These are phyloP conservation scores for Lichtheimia hyalospora DNA, from an alignment of 371 early-diverging fungal species.

Conservation along the genomic window DNA sequence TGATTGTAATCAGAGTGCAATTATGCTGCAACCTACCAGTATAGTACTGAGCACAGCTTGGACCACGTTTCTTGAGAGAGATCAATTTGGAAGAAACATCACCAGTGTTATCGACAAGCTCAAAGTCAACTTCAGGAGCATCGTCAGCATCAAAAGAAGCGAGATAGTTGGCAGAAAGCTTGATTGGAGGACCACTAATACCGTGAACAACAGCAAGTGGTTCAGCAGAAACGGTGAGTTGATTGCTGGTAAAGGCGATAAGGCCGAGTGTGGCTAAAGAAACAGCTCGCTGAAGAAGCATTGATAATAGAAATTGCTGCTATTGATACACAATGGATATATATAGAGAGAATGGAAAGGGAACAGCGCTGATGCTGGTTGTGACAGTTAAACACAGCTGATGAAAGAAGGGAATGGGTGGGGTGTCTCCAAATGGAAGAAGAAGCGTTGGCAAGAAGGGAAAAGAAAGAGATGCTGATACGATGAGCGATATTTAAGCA, in stretches of 20 bases:
- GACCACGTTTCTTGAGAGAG: constrained; percentile 18
- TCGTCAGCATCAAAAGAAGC: constrained; percentile 18
- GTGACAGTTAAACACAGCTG: neutral
- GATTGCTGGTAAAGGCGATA: constrained; percentile 11
- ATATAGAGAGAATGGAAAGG: constrained; percentile 8
- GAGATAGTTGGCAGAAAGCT: constrained; percentile 14
- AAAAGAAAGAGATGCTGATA: constrained; percentile 1
- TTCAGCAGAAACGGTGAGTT: constrained; percentile 2
- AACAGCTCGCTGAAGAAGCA: constrained; percentile 16
- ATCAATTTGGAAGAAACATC: constrained; percentile 3
- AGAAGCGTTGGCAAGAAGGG: constrained; percentile 7
- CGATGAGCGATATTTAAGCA: too few species aligned
- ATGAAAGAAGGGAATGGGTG: constrained; percentile 18
- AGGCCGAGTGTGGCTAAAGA: constrained; percentile 21
- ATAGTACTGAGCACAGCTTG: constrained; percentile 17
- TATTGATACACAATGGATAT: constrained; percentile 7
- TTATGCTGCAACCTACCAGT: constrained; percentile 12
- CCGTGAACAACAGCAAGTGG: constrained; percentile 7
- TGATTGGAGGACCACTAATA: constrained; percentile 2
- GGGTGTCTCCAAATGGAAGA: constrained; percentile 7
- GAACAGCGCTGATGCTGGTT: constrained; percentile 4
- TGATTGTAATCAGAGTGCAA: neutral
- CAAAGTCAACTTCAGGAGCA: constrained; percentile 12
- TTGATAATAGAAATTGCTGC: constrained; percentile 3
- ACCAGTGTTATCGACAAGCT: constrained; percentile 19